Evolutionary conservation across 2,329 filamentous ascomycete species (phyloP), one percentile per base, ranked within the genome.

Genomic region (Fusarium virguliforme): DNA sequence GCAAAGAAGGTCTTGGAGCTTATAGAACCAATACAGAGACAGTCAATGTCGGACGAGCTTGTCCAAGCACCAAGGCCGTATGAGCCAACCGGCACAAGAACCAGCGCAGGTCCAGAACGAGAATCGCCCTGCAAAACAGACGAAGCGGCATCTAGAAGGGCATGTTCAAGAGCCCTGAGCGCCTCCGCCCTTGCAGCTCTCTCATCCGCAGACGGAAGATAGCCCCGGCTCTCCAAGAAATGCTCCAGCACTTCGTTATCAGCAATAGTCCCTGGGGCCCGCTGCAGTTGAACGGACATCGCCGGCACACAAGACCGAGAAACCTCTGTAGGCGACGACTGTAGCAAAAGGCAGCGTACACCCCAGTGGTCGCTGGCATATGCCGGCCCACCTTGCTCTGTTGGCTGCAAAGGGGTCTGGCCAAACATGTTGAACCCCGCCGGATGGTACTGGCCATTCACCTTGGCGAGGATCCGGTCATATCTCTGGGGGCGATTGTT

Each of bases 41-140:
- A 90, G 78, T 93, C 89, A 7, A 93, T 84, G 71, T 92, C 89
- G 1, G 90, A 92, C 0, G 83, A 76, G 2, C 81, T 74, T 2
- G 87, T 88, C 88, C 90, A 92, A 4, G 90, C 86, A 9, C 86
- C 87, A 4, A 92, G 80, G 4, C 87, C 88, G 73, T 90, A 91
- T 1, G 90, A 92, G 1, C 90, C 91, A n/a, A 92, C 88, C 0
- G 90, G 84, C 6, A 88, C 83, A 8, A 92, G 74, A 1, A 89
- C 80, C 38, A 91, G 76, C 3, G 76, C 74, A 8, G 78, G 74
- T 22, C 78, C 67, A 68, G 41, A 57, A 32, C 73, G 70, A 4
- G 41, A 37, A 34, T 73, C 63, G 2, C 43, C 32, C 4, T 72
- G 64, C 12, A 60, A 12, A 13, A 41, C 37, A 10, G 53, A 34